phyloP scores from a whole-genome alignment of 2,329 filamentous ascomycete genomes.

The Penicillium aurantiogriseum region DNA sequence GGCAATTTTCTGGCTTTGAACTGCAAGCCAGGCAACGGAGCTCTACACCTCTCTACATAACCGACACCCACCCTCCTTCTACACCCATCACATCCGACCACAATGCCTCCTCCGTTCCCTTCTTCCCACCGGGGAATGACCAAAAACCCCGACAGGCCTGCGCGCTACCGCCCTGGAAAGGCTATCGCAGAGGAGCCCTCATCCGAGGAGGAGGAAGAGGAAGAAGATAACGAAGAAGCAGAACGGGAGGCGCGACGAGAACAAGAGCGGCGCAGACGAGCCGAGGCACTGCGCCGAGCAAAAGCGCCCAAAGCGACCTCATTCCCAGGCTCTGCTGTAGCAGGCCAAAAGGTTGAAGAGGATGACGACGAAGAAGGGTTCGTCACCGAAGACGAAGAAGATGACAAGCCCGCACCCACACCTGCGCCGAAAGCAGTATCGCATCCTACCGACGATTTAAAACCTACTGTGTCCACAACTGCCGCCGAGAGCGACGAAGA shows the following conservation, averaged over 20 bases:
- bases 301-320: conserved; percentile 44
- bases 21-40: neutral
- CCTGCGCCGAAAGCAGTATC: conserved; percentile 16
- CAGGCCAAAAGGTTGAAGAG: conserved; percentile 33
- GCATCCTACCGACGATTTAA: conserved; percentile 14
- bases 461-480: conserved; percentile 18
- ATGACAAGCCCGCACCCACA: conserved; percentile 25
- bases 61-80: neutral
- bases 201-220: conserved; percentile 53
- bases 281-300: conserved; percentile 39
- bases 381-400: conserved; percentile 56
- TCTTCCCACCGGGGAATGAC: conserved; percentile 69
- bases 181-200: conserved; percentile 51
- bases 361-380: conserved; percentile 58
- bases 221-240: conserved; percentile 58
- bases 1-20: neutral
- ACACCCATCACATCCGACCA: conserved; percentile 5
- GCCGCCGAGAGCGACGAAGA: conserved; percentile 41
- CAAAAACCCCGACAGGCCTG: conserved; percentile 75
- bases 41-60: neutral
- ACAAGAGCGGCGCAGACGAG: conserved; percentile 46
- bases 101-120: conserved; percentile 47
- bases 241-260: conserved; percentile 61
- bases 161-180: conserved; percentile 85
- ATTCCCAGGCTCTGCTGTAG: conserved; percentile 33